A percentile compares a stretch with the other conserved stretches of the same genome.
phyloP scores from a whole-genome alignment of 441 rosid species.

The Gossypium lobatum region DNA sequence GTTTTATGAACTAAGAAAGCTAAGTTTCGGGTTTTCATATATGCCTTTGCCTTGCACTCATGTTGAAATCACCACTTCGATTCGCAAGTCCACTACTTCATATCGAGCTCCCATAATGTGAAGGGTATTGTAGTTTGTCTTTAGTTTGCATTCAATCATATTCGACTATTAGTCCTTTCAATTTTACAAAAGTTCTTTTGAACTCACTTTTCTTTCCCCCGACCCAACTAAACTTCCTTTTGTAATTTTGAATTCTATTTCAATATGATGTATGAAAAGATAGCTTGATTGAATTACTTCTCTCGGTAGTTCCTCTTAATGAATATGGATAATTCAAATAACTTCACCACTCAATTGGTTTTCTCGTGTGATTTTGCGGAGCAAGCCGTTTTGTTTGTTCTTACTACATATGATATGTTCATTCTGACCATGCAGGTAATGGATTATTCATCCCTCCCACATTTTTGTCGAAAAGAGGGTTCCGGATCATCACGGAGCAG shows the following conservation, averaged over 20 bases:
- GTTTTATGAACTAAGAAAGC: not conserved
- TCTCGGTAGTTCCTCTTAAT: not conserved
- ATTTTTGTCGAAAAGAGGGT: conserved; percentile 64
- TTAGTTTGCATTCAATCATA: not conserved
- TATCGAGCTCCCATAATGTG: not conserved
- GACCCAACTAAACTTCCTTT: not conserved
- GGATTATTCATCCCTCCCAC: conserved; percentile 59
- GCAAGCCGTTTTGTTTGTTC: not conserved
- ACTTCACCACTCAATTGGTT: not conserved
- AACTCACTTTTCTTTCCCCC: not conserved
- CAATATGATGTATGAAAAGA: not conserved
- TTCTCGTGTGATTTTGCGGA: not conserved
- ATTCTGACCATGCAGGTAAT: conserved; percentile 38
- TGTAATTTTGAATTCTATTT: not conserved
- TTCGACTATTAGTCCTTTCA: not conserved
- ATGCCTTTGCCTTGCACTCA: not conserved
- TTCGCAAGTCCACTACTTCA: not conserved
- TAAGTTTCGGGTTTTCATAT: not conserved
- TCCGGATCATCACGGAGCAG: conserved; percentile 52
- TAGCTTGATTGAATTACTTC: not conserved
- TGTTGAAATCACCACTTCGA: not conserved
- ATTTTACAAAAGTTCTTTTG: not conserved
- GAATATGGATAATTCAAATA: not conserved
- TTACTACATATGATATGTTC: not conserved
- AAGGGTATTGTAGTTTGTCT: not conserved